Base-by-base conservation (phyloP, 2,329 filamentous ascomycete genomes). In the Aspergillus hortae region DNA sequence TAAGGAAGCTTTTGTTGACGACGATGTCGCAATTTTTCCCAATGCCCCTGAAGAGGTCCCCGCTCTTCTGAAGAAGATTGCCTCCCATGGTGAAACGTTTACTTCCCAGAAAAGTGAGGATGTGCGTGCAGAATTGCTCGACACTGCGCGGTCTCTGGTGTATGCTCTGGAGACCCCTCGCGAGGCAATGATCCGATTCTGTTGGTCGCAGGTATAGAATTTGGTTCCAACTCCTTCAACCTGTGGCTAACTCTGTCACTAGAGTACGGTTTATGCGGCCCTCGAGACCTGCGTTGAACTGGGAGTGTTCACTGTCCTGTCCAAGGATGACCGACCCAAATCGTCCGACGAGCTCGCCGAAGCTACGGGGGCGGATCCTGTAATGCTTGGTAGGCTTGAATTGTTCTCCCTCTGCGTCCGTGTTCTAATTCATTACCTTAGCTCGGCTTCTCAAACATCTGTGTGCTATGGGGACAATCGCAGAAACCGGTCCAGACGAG, bases 161-260 rank as follows among this genome's bases (percentile, higher is more conserved):
- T 52, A 56, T 33, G 69, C 57, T 49, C 61, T 69, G 11, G 76
- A 80, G 56, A 78, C 74, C 0, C 77, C 77, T 0, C 67, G 76
- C 6, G 77, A 80, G 61, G 74, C 75, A 0, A 77, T 79, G 67
- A 68, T 78, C 48, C 67, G 73, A 49, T 74, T 78, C 42, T 67
- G 62, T 54, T 79, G 76, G 74, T 74, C 73, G 0, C 68, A 79
- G 67, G 63, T 64, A 49, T 17, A 1, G 48, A 49, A 14, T n/a
- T 5, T 25, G 33, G 4, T 23, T 23, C 23, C n/a, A 30, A 17
- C 6, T 38, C 19, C 4, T 25, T 25, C 2, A 2, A n/a, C 4
- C 21, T 14, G 6, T 4, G 19, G 43, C 14, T 45, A 19, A 15
- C n/a, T 45, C 10, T 6, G 25, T 19, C 15, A 15, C 7, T 38